phyloP scores from a whole-genome alignment of 305 asterid species.

The Fraxinus xanthoxyloides region DNA sequence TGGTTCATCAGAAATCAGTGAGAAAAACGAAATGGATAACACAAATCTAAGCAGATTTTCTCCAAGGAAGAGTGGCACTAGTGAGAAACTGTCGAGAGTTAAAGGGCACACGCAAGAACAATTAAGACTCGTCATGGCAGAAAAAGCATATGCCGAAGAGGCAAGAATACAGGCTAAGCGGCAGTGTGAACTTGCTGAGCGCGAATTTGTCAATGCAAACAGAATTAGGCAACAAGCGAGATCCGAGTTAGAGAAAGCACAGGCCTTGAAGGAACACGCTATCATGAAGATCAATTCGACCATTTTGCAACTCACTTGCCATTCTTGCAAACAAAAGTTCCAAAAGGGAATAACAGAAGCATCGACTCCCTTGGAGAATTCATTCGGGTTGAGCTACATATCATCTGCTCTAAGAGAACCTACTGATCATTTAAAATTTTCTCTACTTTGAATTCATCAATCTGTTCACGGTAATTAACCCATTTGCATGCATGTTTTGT shows the following conservation, averaged over 20 bases:
- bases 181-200: slow-evolving; percentile 67
- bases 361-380: slow-evolving; percentile 23
- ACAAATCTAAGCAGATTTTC: not conserved
- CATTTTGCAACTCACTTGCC: slow-evolving; percentile 64
- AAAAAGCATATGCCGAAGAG: slow-evolving; percentile 67
- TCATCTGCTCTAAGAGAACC: slow-evolving; percentile 39
- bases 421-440: not conserved
- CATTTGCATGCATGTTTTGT: not conserved
- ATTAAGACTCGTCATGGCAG: slow-evolving; percentile 54
- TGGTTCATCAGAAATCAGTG: slow-evolving; percentile 48
- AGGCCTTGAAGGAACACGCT: slow-evolving; percentile 46
- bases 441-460: not conserved
- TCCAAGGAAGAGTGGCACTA: not conserved
- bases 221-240: slow-evolving; percentile 63
- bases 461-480: not conserved
- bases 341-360: slow-evolving; percentile 18
- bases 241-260: slow-evolving; percentile 63
- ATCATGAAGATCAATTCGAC: slow-evolving; percentile 43
- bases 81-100: slow-evolving; percentile 5
- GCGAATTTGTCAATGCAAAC: slow-evolving; percentile 66
- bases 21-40: not conserved
- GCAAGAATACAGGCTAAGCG: slow-evolving; percentile 61
- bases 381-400: slow-evolving; percentile 35
- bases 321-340: slow-evolving; percentile 56
- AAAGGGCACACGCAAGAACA: slow-evolving; percentile 31